Evolutionary conservation across 2,329 filamentous ascomycete species (phyloP), one percentile per base, ranked within the genome.

Genomic region (Dactylellina leptospora): DNA sequence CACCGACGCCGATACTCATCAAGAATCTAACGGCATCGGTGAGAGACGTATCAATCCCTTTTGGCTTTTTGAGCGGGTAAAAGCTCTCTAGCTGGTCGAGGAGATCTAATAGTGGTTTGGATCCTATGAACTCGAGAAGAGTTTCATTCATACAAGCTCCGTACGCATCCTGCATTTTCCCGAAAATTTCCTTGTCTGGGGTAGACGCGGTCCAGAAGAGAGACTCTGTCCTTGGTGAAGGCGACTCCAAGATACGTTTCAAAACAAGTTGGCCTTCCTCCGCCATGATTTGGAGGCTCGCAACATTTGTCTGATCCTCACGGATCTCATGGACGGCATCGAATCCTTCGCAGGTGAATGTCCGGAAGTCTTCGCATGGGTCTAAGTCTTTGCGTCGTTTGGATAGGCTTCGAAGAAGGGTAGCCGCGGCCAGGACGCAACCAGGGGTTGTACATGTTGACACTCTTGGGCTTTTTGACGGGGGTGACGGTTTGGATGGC

Each of bases 281-380:
- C 18, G 80, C 80, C 85, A 90, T 87, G 70, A 86, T 47, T 16
- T 64, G 51, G 38, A 56, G 42, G 20, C 48, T 85, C 70, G 87
- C 88, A 30, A 83, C 83, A 75, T 84, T 83, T 30, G 85, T 83
- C 73, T 87, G 85, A 76, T 90, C 88, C 2, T 86, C 80, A 2
- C 88, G 84, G 66, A 90, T 83, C 75, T 90, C 87, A 79, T 90
- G 85, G 8, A 81, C 82, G 20, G 85, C 82, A 56, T 84, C 82
- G 85, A 88, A 91, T 9, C 88, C 88, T 61, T 86, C 87, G 75
- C 88, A 90, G 18, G 87, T 86, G 62, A 87, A 83, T 77, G 87
- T 82, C 70, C 90, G 86, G 70, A 91, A 91, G 76, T 90, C 80
- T n/a, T 82, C 84, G 75, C 89, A 91, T 1, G 89, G 85, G 77